Evolutionary conservation across 345 rosid species (phyloP), one percentile per base, ranked within the genome.

Genomic region (Melaleuca alternifolia): DNA sequence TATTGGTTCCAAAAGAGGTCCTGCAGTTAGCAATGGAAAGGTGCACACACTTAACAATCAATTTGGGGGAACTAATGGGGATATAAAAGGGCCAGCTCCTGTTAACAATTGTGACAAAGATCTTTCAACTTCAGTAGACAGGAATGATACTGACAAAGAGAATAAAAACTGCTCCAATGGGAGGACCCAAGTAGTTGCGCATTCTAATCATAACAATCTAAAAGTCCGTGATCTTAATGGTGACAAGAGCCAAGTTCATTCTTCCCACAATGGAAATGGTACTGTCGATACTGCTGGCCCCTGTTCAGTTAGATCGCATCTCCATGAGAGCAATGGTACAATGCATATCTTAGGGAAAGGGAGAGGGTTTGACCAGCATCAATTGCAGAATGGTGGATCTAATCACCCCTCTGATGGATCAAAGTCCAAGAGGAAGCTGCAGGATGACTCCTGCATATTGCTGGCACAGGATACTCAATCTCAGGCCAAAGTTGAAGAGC

Each of bases 391-490:
- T 85, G 89, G 85, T 54, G 83, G 87, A 89, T 87, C 61, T 56
- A 90, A 88, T 50, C 56, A 85, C 84, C 86, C 87, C 30, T 56
- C 91, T 87, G 91, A 84, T 82, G 76, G 87, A 86, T 83, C 86
- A 33, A 90, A 88, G 85, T 88, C 89, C 85, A 91, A 92, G 91
- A 92, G 93, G 87, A 93, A 92, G 89, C 71, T 85, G 82, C 88
- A 90, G 48, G 89, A 90, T 56, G 90, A 89, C 10, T 85, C 91
- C 84, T 93, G 94, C 92, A 89, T 91, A 90, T 92, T 96, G 91
- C 89, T 95, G 50, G 91, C 94, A 59, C 93, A 91, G 85, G 96
- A 98, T 87, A 85, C 89, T 87, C 90, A 91, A 86, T 95, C 96
- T 87, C 91, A 33, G 75, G 91, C 88, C 28, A 90, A 94, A 90